These are phyloP conservation scores for Penicillium verhagenii DNA, from an alignment of 495 filamentous ascomycete genomes.

Conservation along the genomic window DNA sequence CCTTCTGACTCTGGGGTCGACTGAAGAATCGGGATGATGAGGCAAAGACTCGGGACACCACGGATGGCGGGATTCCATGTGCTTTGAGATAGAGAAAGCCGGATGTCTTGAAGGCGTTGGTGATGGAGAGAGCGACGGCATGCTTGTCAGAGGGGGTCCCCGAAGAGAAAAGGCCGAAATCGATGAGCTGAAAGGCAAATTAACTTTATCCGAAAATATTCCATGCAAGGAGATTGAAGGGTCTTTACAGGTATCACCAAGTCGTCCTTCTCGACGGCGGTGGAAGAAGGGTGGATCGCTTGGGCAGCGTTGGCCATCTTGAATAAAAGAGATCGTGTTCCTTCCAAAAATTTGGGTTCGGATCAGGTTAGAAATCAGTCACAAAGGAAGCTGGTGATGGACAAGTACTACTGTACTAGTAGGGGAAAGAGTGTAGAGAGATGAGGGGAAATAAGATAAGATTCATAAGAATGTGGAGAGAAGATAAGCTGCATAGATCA, in stretches of 20 bases:
- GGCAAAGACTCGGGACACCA: conserved; percentile 61
- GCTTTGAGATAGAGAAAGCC: conserved; percentile 91
- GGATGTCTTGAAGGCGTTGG: conserved; percentile 76
- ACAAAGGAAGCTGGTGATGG: too few species aligned
- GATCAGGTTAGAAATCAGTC: neutral
- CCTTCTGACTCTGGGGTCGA: conserved; percentile 67
- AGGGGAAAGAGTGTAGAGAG: neutral
- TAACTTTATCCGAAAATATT: neutral
- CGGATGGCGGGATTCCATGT: conserved; percentile 62
- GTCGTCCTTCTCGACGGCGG: conserved; percentile 64
- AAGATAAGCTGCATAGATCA: neutral
- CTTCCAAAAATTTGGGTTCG: neutral
- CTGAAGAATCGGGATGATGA: conserved; percentile 76
- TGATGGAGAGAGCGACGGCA: conserved; percentile 66
- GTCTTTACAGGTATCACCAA: conserved; percentile 66
- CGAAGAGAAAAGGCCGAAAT: conserved; percentile 74
- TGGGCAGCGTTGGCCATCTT: conserved; percentile 12
- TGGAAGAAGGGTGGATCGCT: conserved; percentile 26
- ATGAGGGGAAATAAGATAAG: neutral
- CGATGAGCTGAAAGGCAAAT: conserved; percentile 65
- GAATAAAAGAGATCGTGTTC: neutral
- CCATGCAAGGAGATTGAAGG: neutral
- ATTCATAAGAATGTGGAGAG: conserved; percentile 1
- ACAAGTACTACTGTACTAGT: too few species aligned
- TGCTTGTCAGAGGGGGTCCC: conserved; percentile 61